These are phyloP conservation scores for Berkeleyomyces rouxiae DNA, from an alignment of 2,329 filamentous ascomycete genomes.

Conservation along the genomic window DNA sequence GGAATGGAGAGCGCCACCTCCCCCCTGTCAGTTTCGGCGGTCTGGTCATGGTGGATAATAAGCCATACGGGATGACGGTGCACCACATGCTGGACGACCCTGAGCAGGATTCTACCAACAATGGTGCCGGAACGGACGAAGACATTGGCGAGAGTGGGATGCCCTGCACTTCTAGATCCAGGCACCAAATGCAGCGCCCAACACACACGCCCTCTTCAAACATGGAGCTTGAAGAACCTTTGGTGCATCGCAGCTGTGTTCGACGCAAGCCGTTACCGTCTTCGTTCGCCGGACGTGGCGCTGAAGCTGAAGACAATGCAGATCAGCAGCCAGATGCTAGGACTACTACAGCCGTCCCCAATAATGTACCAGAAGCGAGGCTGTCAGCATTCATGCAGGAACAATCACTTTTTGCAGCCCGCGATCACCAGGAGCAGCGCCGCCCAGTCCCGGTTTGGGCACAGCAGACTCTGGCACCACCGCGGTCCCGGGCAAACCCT, in stretches of 20 bases:
- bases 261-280: slow-evolving; percentile 6
- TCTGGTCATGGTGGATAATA: slow-evolving; percentile 67
- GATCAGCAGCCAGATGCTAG: neutral
- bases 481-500: neutral
- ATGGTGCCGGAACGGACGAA: slow-evolving; percentile 4
- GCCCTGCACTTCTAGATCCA: neutral
- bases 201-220: neutral
- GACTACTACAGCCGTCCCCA: neutral
- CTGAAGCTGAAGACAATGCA: neutral
- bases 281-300: neutral
- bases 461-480: neutral
- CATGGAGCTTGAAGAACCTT: neutral
- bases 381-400: neutral
- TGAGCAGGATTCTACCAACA: slow-evolving; percentile 19
- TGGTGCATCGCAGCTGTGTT: slow-evolving; percentile 3
- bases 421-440: neutral
- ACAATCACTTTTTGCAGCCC: slow-evolving; percentile 3
- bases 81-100: slow-evolving; percentile 85
- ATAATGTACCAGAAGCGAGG: neutral
- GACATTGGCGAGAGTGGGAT: neutral
- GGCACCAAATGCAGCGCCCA: neutral
- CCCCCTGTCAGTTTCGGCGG: slow-evolving; percentile 86
- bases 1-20: slow-evolving; percentile 67
- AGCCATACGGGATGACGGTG: slow-evolving; percentile 85
- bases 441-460: neutral